A percentile compares a stretch with the other conserved stretches of the same genome.
These are phyloP conservation scores for Penicillium sp. DNA, from an alignment of 2,329 filamentous ascomycete genomes.

Conservation along the genomic window DNA sequence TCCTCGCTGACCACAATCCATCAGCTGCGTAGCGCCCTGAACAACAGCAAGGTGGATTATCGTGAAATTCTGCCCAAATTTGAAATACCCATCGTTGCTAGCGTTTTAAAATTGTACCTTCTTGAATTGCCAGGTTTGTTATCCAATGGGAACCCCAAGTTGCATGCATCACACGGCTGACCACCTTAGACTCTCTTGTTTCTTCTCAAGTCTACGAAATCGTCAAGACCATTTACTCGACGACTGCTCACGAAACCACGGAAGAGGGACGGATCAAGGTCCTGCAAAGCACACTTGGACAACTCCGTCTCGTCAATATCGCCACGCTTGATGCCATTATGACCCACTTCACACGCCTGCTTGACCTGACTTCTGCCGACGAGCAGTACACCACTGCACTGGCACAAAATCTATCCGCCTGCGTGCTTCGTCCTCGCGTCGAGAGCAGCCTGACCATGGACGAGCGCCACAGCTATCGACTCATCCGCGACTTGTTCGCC, in stretches of 20 bases:
- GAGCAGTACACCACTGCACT: slow-evolving; percentile 80
- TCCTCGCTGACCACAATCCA: slow-evolving; percentile 85
- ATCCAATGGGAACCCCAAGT: slow-evolving; percentile 13
- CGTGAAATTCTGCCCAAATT: slow-evolving; percentile 81
- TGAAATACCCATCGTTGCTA: slow-evolving; percentile 92
- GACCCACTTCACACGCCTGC: slow-evolving; percentile 95
- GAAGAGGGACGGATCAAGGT: slow-evolving; percentile 84
- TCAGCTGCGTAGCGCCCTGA: slow-evolving; percentile 78
- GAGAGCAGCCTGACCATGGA: slow-evolving; percentile 94
- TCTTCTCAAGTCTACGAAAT: slow-evolving; percentile 99
- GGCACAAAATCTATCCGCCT: slow-evolving; percentile 76
- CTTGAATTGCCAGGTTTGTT: slow-evolving; percentile 86
- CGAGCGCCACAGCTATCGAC: slow-evolving; percentile 87
- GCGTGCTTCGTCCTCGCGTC: slow-evolving; percentile 81
- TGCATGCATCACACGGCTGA: neutral
- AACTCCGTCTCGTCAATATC: slow-evolving; percentile 94
- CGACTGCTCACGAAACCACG: slow-evolving; percentile 73
- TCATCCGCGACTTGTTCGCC: slow-evolving; percentile 87
- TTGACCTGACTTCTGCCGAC: slow-evolving; percentile 94
- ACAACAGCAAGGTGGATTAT: slow-evolving; percentile 81
- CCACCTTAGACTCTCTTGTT: slow-evolving; percentile 82
- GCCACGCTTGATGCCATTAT: slow-evolving; percentile 97
- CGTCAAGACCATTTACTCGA: slow-evolving; percentile 93
- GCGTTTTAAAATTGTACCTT: slow-evolving; percentile 89
- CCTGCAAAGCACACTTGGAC: slow-evolving; percentile 91